These are phyloP conservation scores for Oryza nivara DNA, from an alignment of 176 grass and related monocot species.

Conservation along the genomic window DNA sequence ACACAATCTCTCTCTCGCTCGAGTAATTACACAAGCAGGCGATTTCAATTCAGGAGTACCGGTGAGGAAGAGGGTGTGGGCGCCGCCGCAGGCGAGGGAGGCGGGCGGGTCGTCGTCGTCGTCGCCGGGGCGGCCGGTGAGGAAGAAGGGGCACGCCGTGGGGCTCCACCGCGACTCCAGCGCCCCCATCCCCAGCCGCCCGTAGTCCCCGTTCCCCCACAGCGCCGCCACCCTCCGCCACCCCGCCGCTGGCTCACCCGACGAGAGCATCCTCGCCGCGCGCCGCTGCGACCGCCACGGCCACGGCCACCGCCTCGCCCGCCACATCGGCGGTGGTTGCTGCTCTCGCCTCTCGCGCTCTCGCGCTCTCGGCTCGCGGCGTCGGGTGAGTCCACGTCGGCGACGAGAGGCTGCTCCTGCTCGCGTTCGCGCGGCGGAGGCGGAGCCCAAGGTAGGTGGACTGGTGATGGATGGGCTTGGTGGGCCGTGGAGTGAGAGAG, in stretches of 20 bases:
- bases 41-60: slow-evolving; percentile 25
- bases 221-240: slow-evolving; percentile 71
- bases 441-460: neutral
- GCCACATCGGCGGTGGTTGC: slow-evolving; percentile 52
- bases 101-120: slow-evolving; percentile 60
- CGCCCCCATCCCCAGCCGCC: slow-evolving; percentile 71
- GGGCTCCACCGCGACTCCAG: slow-evolving; percentile 88
- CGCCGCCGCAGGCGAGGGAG: slow-evolving; percentile 81
- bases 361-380: slow-evolving; percentile 5
- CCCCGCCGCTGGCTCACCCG: slow-evolving; percentile 6
- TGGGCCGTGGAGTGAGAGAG: neutral
- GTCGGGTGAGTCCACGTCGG: slow-evolving; percentile 40
- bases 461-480: neutral
- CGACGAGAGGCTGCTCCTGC: too few relatives aligned
- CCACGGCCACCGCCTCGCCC: slow-evolving; percentile 42
- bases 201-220: slow-evolving; percentile 94
- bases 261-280: slow-evolving; percentile 7
- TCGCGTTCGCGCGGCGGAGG: neutral
- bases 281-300: slow-evolving; percentile 5
- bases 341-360: too few relatives aligned
- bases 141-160: slow-evolving; percentile 75
- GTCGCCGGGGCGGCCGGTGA: neutral
- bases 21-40: neutral
- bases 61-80: slow-evolving; percentile 92
- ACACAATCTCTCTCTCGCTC: neutral